Evolutionary conservation across 1,139 yeast species (phyloP), one percentile per base, ranked within the genome.

Genomic region (Debaryomycetaceae sp.): DNA sequence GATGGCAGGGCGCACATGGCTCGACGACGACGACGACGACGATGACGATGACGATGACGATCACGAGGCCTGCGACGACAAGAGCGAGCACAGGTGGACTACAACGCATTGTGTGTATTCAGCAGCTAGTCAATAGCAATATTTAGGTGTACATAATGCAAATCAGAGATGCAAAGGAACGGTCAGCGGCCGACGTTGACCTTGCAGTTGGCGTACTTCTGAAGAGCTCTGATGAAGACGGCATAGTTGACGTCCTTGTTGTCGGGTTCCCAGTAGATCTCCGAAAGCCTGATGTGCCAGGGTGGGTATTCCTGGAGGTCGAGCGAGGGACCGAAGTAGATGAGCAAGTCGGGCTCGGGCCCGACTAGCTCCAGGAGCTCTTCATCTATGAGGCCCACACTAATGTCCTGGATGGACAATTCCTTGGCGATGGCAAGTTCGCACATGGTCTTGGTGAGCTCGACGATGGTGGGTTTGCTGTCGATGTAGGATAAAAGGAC

Each of bases 271-370:
- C 95, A 87, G 64, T 84, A 91, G 52, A 92, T 80, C 56, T 92
- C 99, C 7, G 91, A 78, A 42, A 94, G 75, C 46, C 98, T 75
- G 33, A 89, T 79, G 56, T 92, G 98, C 98, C 98, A 92, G 18
- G 99, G 99, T 15, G 98, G 98, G 60, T 83, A 94, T 26, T 95
- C 97, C 60, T 89, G 95, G 39, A 94, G 73, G 58, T 89, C 95
- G 48, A 92, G 70, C 14, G 71, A 70, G 7, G 97, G 95, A n/a
- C 89, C 88, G 61, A 92, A 92, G 41, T 87, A 67, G 33, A 94
- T 71, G 39, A 92, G 70, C 48, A 92, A 70, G 58, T 94, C 98
- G 0, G 98, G 98, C 59, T 94, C 98, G 9, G 74, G 76, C 3
- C 96, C 92, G 19, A 89, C 94, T 41, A 88, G 69, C 50, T 81